These are phyloP conservation scores for Vaccinium vitisidaea DNA, from an alignment of 148 eudicot species.

Conservation along the genomic window DNA sequence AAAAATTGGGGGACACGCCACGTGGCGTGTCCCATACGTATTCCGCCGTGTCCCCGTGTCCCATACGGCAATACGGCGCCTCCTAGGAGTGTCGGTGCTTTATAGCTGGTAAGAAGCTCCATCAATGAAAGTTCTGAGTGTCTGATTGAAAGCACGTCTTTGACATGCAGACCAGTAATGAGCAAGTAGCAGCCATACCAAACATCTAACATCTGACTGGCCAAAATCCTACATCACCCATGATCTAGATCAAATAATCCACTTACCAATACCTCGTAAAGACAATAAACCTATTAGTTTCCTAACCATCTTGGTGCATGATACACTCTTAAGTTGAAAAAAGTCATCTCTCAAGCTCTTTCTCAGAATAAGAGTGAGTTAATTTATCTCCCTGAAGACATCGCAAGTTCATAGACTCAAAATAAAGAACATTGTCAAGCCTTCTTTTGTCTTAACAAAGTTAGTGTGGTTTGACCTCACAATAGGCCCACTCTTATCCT, in stretches of 20 bases:
- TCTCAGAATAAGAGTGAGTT: not conserved
- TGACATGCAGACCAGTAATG: no score
- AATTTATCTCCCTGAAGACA: not conserved
- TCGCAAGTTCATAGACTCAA: not conserved
- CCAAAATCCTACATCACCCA: not conserved
- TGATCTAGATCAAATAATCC: not conserved
- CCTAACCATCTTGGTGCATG: not conserved
- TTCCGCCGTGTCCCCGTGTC: no score
- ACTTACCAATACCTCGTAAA: not conserved
- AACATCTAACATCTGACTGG: not conserved
- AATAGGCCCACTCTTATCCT: not conserved
- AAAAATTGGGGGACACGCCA: no score
- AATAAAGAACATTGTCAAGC: not conserved
- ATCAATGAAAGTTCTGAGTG: not conserved
- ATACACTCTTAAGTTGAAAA: not conserved
- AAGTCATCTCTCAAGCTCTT: constrained; percentile 1
- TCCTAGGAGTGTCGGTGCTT: no score
- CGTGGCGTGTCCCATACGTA: no score
- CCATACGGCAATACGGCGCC: no score
- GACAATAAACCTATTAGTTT: not conserved
- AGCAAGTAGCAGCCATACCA: no score
- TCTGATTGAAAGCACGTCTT: no score
- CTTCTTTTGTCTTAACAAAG: not conserved
- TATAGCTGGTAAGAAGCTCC: not conserved
- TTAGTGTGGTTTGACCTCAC: not conserved